These are phyloP conservation scores for Amylocarpus encephaloides DNA, from an alignment of 2,329 filamentous ascomycete genomes.

Conservation along the genomic window DNA sequence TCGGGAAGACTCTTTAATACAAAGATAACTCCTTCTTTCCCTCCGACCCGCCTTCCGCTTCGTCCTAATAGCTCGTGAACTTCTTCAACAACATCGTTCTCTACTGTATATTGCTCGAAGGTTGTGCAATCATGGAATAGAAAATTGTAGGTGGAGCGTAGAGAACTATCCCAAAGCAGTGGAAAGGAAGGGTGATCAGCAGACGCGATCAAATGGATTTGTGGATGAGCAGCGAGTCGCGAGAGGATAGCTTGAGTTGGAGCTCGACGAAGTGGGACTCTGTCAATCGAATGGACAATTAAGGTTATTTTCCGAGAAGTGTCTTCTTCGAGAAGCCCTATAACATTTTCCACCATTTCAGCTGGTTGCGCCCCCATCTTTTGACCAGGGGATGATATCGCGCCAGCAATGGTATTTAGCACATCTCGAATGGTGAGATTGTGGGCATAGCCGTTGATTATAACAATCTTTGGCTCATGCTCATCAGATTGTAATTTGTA, in stretches of 20 bases:
- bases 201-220: conserved; percentile 68
- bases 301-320: conserved; percentile 50
- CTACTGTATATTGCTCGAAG: conserved; percentile 65
- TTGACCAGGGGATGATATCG: conserved; percentile 43
- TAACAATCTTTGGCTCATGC: conserved; percentile 53
- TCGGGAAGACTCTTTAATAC: conserved; percentile 86
- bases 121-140: conserved; percentile 93
- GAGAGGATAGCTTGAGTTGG: conserved; percentile 67
- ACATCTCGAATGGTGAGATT: conserved; percentile 63
- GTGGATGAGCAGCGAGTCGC: conserved; percentile 66
- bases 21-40: conserved; percentile 85
- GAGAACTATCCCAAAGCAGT: conserved; percentile 80
- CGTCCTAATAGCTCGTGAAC: conserved; percentile 83
- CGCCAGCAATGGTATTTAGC: conserved; percentile 59
- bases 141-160: conserved; percentile 79
- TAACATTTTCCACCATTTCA: conserved; percentile 61
- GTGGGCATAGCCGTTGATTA: conserved; percentile 79
- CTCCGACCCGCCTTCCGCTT: conserved; percentile 71
- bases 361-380: conserved; percentile 47
- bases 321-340: conserved; percentile 51
- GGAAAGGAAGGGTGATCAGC: conserved; percentile 84
- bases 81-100: conserved; percentile 81
- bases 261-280: conserved; percentile 64
- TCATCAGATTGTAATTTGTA: conserved; percentile 39
- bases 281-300: conserved; percentile 83